Base-by-base conservation (phyloP, 805 yeast genomes). In the Sugiyamaella valdiviana region DNA sequence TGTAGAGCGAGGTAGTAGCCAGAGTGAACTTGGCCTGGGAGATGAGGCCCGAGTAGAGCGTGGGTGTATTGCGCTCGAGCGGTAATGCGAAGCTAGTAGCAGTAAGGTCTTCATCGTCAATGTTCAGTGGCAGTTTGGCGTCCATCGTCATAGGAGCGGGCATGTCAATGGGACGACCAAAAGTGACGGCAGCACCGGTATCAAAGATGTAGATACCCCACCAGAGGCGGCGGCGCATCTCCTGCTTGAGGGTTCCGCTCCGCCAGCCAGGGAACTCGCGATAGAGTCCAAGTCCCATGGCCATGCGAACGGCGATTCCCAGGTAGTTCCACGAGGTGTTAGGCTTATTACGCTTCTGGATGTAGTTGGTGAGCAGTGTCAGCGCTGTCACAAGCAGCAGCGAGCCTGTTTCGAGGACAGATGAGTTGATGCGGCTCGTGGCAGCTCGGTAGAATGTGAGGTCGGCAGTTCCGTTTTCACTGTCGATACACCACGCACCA, bases 261-360 rank as follows among this genome's bases (percentile, higher is more conserved):
- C 66, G 62, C 70, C 66, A 67, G 21, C 66, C 68, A 2, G 73
- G 62, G 51, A 77, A 73, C 52, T 80, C 84, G 46, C 75, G 75
- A 57, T 79, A 76, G 21, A 82, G 63, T 3, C 87, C 89, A 37
- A 82, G 61, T 0, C 83, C 80, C 55, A 78, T 67, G 0, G 87
- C 85, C 83, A 82, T 80, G 52, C 83, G 68, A 6, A 79, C 73
- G 0, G 85, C 82, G 15, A 79, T 65, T 10, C 88, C 87, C 32
- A 80, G 65, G 53, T 77, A 79, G 56, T 78, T 78, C 83, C 86
- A 82, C 20, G 83, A 82, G 0, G 85, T 75, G 61, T 81, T 81
- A 48, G 83, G 82, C 55, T 78, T 79, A 56, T 80, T 78, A 44
- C 84, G 70, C 63, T 79, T 79, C 58, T 79, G 85, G 9, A 78